Percentiles rank a stretch among this genome's conserved stretches.
Evolutionary conservation across 768 basidiomycete genomes (phyloP).

Genomic region (Boletus barrowsii): DNA sequence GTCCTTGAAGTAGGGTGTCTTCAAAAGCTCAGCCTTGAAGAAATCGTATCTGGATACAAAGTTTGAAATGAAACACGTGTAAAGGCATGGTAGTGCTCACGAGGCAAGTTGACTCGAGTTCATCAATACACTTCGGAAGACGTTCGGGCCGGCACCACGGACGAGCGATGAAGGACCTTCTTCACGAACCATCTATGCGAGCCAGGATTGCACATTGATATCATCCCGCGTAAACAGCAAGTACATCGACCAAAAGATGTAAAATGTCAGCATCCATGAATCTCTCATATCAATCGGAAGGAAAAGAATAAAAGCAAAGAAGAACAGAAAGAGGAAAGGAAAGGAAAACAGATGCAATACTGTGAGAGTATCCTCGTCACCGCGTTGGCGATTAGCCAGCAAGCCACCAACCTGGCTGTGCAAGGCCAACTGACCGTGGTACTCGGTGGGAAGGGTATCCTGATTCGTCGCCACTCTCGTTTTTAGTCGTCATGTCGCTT

Average conservation of each 20-base stretch:
- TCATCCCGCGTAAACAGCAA: neutral
- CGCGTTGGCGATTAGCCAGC: neutral
- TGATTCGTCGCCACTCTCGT: neutral
- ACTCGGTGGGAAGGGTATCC: neutral
- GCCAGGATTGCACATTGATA: neutral
- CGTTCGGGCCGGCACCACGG: conserved; percentile 81
- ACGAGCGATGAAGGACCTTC: conserved; percentile 75
- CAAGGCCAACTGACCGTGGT: neutral
- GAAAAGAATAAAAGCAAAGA: neutral
- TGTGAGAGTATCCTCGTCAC: neutral
- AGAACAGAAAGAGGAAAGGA: neutral
- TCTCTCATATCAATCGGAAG: neutral
- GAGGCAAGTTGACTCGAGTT: conserved; percentile 91
- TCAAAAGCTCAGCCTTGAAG: conserved; percentile 81
- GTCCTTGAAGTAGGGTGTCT: conserved; percentile 69
- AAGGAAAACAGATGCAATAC: neutral
- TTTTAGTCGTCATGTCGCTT: too few relatives aligned
- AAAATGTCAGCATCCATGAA: conserved; percentile 5
- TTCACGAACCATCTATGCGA: conserved; percentile 74
- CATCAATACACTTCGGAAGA: conserved; percentile 84
- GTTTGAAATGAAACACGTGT: neutral
- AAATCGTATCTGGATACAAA: conserved; percentile 68
- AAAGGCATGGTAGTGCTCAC: conserved; percentile 39
- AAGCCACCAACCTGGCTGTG: neutral
- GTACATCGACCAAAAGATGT: neutral